Evolutionary conservation across 257 asterid species (phyloP).

Genomic region (Knoxia roxburghii): DNA sequence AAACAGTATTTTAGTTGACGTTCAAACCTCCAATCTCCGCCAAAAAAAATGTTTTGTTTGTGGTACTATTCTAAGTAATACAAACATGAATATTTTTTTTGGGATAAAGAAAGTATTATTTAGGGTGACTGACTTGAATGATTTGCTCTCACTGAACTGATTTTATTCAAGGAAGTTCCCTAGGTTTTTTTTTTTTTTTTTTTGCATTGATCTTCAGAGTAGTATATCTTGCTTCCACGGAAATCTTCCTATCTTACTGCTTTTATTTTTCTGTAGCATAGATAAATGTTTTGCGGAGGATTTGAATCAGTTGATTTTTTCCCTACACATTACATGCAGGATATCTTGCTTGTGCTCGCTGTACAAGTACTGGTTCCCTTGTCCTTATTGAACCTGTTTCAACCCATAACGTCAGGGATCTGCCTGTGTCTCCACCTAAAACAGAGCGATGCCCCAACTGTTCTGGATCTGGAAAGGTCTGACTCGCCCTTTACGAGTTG

Average conservation of each 20-base stretch:
- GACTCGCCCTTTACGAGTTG: background rate
- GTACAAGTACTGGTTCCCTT: slow-evolving; percentile 75
- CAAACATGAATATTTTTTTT: no score
- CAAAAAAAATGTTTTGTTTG: no score
- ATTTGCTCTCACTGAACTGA: background rate
- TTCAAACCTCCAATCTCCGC: background rate
- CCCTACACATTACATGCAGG: slow-evolving; percentile 36
- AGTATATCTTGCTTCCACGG: background rate
- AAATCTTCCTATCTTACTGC: background rate
- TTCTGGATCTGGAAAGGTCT: slow-evolving; percentile 93
- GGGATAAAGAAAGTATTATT: no score
- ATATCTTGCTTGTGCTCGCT: slow-evolving; percentile 95
- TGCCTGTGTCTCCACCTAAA: slow-evolving; percentile 58
- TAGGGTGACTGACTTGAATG: background rate
- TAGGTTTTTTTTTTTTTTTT: background rate
- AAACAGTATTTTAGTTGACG: background rate
- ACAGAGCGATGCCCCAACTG: slow-evolving; percentile 86
- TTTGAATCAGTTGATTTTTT: background rate
- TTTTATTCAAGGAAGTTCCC: background rate
- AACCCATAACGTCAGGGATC: slow-evolving; percentile 38
- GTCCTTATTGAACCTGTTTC: slow-evolving; percentile 76
- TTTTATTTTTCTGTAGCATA: background rate
- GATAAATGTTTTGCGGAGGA: background rate
- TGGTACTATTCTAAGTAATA: no score
- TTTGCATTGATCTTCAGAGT: background rate